phyloP scores from a whole-genome alignment of 2,329 filamentous ascomycete genomes.

The Ophiostoma sp. region DNA sequence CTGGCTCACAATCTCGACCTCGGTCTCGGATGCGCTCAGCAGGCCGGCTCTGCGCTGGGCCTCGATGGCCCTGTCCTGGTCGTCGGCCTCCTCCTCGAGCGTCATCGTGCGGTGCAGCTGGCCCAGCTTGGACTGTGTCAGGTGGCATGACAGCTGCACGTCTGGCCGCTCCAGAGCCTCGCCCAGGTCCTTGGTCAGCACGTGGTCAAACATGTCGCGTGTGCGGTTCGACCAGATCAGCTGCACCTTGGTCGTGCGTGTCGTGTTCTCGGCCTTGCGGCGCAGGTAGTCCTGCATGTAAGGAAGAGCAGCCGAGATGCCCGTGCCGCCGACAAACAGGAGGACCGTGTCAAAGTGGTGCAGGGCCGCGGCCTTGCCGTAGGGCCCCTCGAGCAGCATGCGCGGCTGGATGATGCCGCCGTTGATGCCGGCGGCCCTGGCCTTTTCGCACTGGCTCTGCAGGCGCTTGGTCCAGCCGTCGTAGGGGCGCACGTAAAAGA shows the following conservation, averaged over 20 bases:
- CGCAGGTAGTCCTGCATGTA: conserved; percentile 26
- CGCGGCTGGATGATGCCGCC: conserved; percentile 12
- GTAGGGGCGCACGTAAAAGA: conserved; percentile 26
- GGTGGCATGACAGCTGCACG: conserved; percentile 16
- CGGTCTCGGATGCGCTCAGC: background rate
- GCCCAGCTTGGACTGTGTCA: conserved; percentile 17
- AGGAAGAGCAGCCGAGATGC: conserved; percentile 26
- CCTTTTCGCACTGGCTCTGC: conserved; percentile 21
- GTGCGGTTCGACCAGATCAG: conserved; percentile 27
- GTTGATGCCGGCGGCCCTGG: conserved; percentile 12
- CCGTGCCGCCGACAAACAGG: conserved; percentile 27
- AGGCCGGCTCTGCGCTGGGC: conserved; percentile 4
- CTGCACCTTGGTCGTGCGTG: conserved; percentile 24
- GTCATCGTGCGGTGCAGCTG: conserved; percentile 9
- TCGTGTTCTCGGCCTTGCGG: conserved; percentile 20
- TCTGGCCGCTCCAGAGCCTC: conserved; percentile 20
- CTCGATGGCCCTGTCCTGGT: background rate
- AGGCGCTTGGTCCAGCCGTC: conserved; percentile 28
- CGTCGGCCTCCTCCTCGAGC: conserved; percentile 5
- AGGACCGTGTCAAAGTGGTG: conserved; percentile 26
- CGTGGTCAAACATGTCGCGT: conserved; percentile 19
- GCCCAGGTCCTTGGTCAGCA: conserved; percentile 18
- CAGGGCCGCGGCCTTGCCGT: conserved; percentile 26
- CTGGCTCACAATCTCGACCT: background rate
- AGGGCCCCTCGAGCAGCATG: conserved; percentile 28